Evolutionary conservation across 495 filamentous ascomycete genomes (phyloP), one percentile per base, ranked within the genome.

Genomic region (Glonium stellatum): DNA sequence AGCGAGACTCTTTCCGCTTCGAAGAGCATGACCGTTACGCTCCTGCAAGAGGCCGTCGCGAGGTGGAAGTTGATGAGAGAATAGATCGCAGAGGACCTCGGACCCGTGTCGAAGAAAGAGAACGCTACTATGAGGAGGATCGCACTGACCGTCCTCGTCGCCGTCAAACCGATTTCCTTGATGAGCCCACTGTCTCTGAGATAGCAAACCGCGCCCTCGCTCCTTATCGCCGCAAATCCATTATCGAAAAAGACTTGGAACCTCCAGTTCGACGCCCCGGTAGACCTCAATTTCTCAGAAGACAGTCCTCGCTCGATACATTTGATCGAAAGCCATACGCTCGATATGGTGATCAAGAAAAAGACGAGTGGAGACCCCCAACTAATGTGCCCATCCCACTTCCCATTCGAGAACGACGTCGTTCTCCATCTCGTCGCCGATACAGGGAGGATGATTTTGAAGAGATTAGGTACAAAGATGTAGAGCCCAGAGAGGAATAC

Each of bases 251-350:
- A 59, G 70, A 70, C 69, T 73, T 82, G 56, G 72, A 76, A 35
- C 77, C 39, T 59, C 72, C 68, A 68, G 69, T 71, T 65, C 75
- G 62, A 49, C 74, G 76, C 27, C 75, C 79, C 52, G 72, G 72
- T 36, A 75, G 78, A 35, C 86, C 86, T n/a, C 79, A 76, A 15
- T 74, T 86, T 35, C 63, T 86, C 59, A 78, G 86, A 57, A 77
- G 86, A 11, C 85, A 87, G 65, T 87, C 83, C 18, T 86, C 83
- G 53, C 73, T 87, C 31, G 86, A 88, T 70, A 87, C 86, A 0
- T 89, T 86, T 65, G 86, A 89, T 73, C 82, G 86, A 31, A 78
- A 81, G 58, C 83, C 85, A 2, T 66, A 77, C 21, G 77, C 65
- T 10, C 65, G 71, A 0, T 84, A 75, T 61, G 63, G 73, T 31